phyloP scores from a whole-genome alignment of 768 basidiomycete genomes.

The Terana coerulea region DNA sequence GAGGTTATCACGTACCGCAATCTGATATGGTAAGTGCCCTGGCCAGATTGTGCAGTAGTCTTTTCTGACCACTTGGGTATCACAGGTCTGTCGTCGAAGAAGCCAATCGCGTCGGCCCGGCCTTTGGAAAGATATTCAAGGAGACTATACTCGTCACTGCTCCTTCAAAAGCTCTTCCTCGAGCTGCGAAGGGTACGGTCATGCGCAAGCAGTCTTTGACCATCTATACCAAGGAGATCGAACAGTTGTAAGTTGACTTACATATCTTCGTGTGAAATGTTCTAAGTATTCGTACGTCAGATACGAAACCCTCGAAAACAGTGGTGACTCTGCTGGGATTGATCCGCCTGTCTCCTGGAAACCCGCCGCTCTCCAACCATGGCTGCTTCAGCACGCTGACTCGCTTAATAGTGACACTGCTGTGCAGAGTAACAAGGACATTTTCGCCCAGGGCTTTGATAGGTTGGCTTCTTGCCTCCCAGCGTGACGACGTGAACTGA shows the following conservation, averaged over 20 bases:
- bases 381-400: slow-evolving; percentile 14
- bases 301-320: slow-evolving; percentile 14
- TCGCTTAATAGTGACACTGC: slow-evolving; percentile 8
- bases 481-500: background rate
- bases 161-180: slow-evolving; percentile 13
- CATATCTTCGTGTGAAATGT: background rate
- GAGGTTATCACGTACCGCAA: slow-evolving; percentile 9
- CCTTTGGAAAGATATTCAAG: slow-evolving; percentile 29
- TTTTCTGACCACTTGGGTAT: background rate
- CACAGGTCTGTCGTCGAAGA: slow-evolving; percentile 23
- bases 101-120: slow-evolving; percentile 22
- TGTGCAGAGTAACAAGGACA: background rate
- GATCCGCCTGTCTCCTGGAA: slow-evolving; percentile 14
- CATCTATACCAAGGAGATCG: slow-evolving; percentile 14
- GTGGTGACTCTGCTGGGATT: slow-evolving; percentile 9
- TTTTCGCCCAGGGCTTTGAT: slow-evolving; percentile 14
- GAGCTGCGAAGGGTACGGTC: slow-evolving; percentile 13
- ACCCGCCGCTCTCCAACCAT: slow-evolving; percentile 1
- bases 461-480: background rate
- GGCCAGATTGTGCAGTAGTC: background rate
- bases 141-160: slow-evolving; percentile 19
- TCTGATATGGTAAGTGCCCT: slow-evolving; percentile 13
- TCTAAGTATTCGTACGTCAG: background rate
- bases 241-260: slow-evolving; percentile 8
- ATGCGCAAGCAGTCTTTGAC: slow-evolving; percentile 10